A percentile compares a stretch with the other conserved stretches of the same genome.
Evolutionary conservation across 164 flowering plant genomes (phyloP).

Genomic region (Umbilicus rupestris): DNA sequence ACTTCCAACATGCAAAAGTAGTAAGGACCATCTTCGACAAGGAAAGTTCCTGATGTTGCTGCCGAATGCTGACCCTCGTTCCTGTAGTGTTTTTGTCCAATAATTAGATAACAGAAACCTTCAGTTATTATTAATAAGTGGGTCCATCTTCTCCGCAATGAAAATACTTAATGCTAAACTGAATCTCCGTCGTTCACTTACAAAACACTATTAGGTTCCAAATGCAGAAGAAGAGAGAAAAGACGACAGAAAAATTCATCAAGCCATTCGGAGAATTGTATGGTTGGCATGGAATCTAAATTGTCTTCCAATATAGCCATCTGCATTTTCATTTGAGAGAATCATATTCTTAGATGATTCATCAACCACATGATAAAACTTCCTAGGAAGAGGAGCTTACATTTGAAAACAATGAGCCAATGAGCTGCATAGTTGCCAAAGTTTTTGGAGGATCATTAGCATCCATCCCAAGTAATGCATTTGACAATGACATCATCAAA

Average conservation of each 20-base stretch:
- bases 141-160: constrained; percentile 3
- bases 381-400: constrained; percentile 29
- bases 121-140: neutral
- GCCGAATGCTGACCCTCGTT: constrained; percentile 72
- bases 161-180: neutral
- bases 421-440: constrained; percentile 87
- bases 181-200: constrained; percentile 27
- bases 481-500: constrained; percentile 63
- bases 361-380: neutral
- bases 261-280: constrained; percentile 87
- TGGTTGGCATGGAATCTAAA: constrained; percentile 39
- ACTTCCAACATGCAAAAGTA: constrained; percentile 95
- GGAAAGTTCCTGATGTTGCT: constrained; percentile 81
- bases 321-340: constrained; percentile 32
- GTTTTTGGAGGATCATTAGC: constrained; percentile 99
- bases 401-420: constrained; percentile 92
- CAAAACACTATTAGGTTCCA: constrained; percentile 86
- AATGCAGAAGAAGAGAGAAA: constrained; percentile 72
- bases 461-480: constrained; percentile 97
- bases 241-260: constrained; percentile 91
- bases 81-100: constrained; percentile 29
- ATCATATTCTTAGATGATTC: constrained; percentile 10
- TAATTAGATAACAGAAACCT: neutral
- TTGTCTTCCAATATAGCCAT: constrained; percentile 62
- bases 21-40: constrained; percentile 89